Evolutionary conservation across 2,329 filamentous ascomycete species (phyloP).

Genomic region (Colletotrichum euphorbiae): DNA sequence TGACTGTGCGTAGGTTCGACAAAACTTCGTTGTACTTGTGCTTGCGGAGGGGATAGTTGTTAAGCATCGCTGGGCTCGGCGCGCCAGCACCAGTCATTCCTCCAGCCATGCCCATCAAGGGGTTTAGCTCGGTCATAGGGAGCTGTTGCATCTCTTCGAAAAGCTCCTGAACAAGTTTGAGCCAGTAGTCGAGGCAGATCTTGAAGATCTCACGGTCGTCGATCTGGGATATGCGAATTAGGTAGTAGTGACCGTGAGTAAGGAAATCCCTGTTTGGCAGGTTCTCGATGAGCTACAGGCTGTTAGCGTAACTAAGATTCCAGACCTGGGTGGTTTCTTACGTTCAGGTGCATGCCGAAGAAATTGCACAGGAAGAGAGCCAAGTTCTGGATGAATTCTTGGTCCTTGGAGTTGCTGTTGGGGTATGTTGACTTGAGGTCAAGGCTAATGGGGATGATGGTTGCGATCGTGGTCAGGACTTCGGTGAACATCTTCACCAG

Average conservation of each 20-base stretch:
- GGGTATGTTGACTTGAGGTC: slow-evolving; percentile 93
- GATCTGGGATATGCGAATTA: slow-evolving; percentile 98
- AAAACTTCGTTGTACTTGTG: slow-evolving; percentile 97
- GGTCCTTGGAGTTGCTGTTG: slow-evolving; percentile 90
- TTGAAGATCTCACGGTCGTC: slow-evolving; percentile 99
- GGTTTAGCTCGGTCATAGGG: slow-evolving; percentile 92
- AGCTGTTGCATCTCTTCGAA: slow-evolving; percentile 99
- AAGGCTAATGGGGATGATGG: slow-evolving; percentile 89
- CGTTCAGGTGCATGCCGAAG: slow-evolving; percentile 91
- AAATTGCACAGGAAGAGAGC: slow-evolving; percentile 97
- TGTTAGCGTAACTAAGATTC: slow-evolving; percentile 37
- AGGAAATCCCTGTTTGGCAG: slow-evolving; percentile 95
- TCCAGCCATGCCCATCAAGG: slow-evolving; percentile 82
- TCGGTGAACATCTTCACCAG: slow-evolving; percentile 99
- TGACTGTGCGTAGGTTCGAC: slow-evolving; percentile 93
- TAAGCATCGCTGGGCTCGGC: slow-evolving; percentile 84
- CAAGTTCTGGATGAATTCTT: slow-evolving; percentile 97
- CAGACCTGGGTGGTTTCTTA: slow-evolving; percentile 51
- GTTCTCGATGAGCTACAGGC: slow-evolving; percentile 84
- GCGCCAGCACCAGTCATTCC: slow-evolving; percentile 83
- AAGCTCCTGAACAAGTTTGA: slow-evolving; percentile 95
- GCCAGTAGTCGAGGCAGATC: slow-evolving; percentile 99
- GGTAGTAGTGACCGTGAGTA: slow-evolving; percentile 95
- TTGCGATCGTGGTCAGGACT: slow-evolving; percentile 90
- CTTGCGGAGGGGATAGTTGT: slow-evolving; percentile 93